Conservation (phyloP, 208 protist genomes). For the Trypanosoma boissoni region DNA sequence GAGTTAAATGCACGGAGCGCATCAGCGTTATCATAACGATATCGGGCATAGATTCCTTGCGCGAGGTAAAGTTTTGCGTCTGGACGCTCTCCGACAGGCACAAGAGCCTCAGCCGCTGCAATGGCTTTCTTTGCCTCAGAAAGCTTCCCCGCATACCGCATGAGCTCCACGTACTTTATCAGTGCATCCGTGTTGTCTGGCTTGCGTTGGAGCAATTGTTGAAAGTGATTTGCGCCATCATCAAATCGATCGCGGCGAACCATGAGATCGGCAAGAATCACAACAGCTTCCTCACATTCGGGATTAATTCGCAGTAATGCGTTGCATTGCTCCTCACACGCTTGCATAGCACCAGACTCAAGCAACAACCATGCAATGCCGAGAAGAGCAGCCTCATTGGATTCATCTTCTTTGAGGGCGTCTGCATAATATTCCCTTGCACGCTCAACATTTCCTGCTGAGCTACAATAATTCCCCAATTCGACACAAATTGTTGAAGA, state of each 20-base stretch:
- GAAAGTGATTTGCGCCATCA: constrained; percentile 83
- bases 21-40: constrained; percentile 74
- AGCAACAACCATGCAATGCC: constrained; percentile 80
- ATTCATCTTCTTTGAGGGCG: constrained; percentile 84
- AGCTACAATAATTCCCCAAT: constrained; percentile 58
- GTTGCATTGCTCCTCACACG: constrained; percentile 88
- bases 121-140: constrained; percentile 52
- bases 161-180: constrained; percentile 80
- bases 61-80: constrained; percentile 83
- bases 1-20: constrained; percentile 90
- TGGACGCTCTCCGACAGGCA: constrained; percentile 35
- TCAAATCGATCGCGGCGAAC: constrained; percentile 77
- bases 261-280: constrained; percentile 94
- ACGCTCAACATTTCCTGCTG: constrained; percentile 30
- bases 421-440: constrained; percentile 80
- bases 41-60: constrained; percentile 76
- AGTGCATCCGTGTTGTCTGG: constrained; percentile 91
- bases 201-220: constrained; percentile 77
- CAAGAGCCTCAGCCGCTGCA: constrained; percentile 36
- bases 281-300: constrained; percentile 81
- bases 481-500: constrained; percentile 77
- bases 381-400: constrained; percentile 68
- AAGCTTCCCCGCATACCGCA: constrained; percentile 79
- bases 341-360: constrained; percentile 68
- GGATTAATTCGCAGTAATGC: constrained; percentile 84